Evolutionary conservation across 257 asterid genomes (phyloP), one percentile per base, ranked within the genome.

Genomic region (Scutellaria baicalensis): DNA sequence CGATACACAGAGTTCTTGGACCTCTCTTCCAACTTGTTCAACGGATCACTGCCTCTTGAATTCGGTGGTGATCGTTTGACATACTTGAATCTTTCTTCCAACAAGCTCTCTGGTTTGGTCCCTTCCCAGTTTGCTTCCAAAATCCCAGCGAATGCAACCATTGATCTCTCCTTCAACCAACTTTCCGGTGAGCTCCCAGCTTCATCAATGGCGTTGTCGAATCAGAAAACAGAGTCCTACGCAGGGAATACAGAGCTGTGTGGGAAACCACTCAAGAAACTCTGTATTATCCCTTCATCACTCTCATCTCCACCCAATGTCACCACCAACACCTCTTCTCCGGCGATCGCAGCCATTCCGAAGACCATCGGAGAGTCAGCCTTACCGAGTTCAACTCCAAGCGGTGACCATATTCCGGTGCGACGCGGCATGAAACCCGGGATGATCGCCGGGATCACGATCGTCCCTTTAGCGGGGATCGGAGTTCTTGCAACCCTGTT

Each of bases 281-380:
- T 85, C 0, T 93, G 99, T 51, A 44, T 82, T 1, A 42, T 84
- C 18, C 97, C 99, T 66, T 91, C 97, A 18, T 79, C 87, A 31
- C 64, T 85, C 3, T 84, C 97, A 5, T 54, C 57, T n/a, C 95
- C 95, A 8, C 90, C 90, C 1, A 86, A 83, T 43, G 60, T 54
- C 12, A 47, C 87, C 0, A 17, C 77, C 8, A 91, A 84, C 47
- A 70, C 81, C 4, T 75, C 92, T 4, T 45, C 96, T 21, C 87
- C 97, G 1, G 97, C 97, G 8, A 91, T 93, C 71, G 97, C 97
- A 4, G 99, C 85, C 69, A 91, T 93, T 17, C 99, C 99, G 0
- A 81, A 83, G 72, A 83, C 85, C 16, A 70, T 87, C 31, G 81
- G 58, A 64, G 43, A 84, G 9, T 51, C 71, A 33, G 84, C 95